Evolutionary conservation across 192 early-diverging fungal genomes (phyloP).

Genomic region (Piromyces finnis): DNA sequence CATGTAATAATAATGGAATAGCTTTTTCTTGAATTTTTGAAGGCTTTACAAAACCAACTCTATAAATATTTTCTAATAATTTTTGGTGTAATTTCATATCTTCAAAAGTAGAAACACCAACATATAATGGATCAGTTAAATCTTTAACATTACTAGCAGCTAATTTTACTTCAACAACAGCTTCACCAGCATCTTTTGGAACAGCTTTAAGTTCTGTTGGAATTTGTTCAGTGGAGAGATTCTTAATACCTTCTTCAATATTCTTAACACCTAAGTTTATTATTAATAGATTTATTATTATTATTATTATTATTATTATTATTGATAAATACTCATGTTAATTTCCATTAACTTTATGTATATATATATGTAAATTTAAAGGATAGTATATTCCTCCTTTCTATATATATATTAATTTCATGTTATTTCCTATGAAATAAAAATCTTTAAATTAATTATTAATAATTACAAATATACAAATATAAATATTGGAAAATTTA

Average conservation of each 20-base stretch:
- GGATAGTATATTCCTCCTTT: too few species aligned
- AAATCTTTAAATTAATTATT: too few species aligned
- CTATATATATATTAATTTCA: too few species aligned
- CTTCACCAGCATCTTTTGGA: neutral
- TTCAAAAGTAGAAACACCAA: conserved; percentile 20
- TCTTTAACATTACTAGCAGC: neutral
- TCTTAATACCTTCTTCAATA: neutral
- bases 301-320: too few species aligned
- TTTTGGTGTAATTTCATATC: conserved; percentile 36
- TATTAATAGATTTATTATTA: too few species aligned
- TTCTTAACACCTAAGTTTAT: neutral
- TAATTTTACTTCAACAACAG: neutral
- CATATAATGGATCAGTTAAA: neutral
- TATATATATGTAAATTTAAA: too few species aligned
- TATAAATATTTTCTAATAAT: conserved; percentile 81
- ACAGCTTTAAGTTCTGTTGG: neutral
- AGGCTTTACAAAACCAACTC: conserved; percentile 79
- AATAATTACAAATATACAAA: too few species aligned
- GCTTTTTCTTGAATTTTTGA: conserved; percentile 94
- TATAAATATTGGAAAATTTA: too few species aligned
- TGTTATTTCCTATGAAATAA: too few species aligned
- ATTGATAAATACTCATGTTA: too few species aligned
- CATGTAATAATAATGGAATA: conserved; percentile 64
- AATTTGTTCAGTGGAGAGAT: neutral
- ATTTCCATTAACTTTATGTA: too few species aligned